Evolutionary conservation across 768 basidiomycete genomes (phyloP), one percentile per base, ranked within the genome.

Genomic region (Piloderma croceum): DNA sequence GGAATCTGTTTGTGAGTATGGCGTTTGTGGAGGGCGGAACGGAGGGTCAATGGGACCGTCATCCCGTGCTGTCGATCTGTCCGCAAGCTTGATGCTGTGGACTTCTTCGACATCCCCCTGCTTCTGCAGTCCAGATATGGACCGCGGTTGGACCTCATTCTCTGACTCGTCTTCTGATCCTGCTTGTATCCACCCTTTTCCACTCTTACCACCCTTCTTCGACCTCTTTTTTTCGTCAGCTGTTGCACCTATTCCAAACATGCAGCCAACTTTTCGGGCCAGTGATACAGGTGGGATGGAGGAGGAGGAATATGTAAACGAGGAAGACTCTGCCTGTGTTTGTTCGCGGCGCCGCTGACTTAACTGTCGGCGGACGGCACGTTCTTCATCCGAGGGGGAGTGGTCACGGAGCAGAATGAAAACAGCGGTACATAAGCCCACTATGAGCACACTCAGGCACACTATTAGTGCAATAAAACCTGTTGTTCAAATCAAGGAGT

Each of bases 381-480:
- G 67, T 13, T 70, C 64, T 44, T 61, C 60, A 21, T 69, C 62
- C 24, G 62, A 63, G 20, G 68, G 67, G 25, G 65, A 63, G 53
- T 76, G 66, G 36, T 74, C 57, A 31, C 73, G 70, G 13, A 83
- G 62, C 24, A 86, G 72, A 49, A 73, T 69, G 55, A 73, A 70
- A 27, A 80, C 71, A 24, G 70, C 79, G 12, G 63, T 57, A 53
- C 70, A 76, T 36, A 73, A 70, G 22, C 65, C 51, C 43, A 80
- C 47, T 55, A 83, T 73, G 39, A 85, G 61, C 42, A 73, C 46
- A 41, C 66, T 62, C 31, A 86, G 68, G 33, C 64, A 57, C 25
- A 82, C 72, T 29, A 85, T 66, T 27, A 85, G 60, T 3, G 61
- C 76, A 47, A 84, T 71, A 62, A 85, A 86, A 9, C 70, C 81